phyloP scores from a whole-genome alignment of 192 early-diverging fungal species.

The Coemansia umbellata region DNA sequence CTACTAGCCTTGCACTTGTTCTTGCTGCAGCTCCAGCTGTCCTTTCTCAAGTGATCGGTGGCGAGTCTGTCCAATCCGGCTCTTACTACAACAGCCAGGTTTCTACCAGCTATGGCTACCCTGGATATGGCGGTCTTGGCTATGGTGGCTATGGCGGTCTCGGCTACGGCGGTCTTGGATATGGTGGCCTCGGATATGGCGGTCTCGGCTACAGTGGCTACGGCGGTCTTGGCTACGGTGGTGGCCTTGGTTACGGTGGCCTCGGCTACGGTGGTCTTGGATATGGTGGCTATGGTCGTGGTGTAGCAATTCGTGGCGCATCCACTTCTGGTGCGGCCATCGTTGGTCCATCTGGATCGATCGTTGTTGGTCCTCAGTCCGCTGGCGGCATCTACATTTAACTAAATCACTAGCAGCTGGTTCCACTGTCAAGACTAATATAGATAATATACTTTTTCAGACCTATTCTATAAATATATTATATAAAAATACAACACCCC shows the following conservation, averaged over 20 bases:
- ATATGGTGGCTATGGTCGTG: conserved; percentile 11
- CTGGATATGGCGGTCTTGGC: conserved; percentile 12
- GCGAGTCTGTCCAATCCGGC: conserved; percentile 37
- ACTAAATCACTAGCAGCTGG: not conserved
- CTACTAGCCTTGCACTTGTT: conserved; percentile 14
- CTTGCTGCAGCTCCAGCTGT: conserved; percentile 13
- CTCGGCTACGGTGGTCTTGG: conserved; percentile 11
- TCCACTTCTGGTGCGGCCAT: conserved; percentile 41
- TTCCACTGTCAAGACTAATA: not conserved
- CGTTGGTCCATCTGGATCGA: conserved; percentile 46
- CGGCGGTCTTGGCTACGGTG: conserved; percentile 2
- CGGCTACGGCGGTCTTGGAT: conserved; percentile 11
- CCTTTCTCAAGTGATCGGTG: conserved; percentile 18
- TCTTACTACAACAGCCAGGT: conserved; percentile 48
- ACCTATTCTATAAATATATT: too few species aligned
- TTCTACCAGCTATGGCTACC: conserved; percentile 9
- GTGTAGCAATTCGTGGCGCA: conserved; percentile 26
- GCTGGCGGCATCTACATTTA: conserved; percentile 45
- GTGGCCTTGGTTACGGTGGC: conserved; percentile 11
- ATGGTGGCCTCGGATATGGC: conserved; percentile 8
- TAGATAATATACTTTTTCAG: not conserved
- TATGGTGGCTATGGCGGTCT: conserved; percentile 5
- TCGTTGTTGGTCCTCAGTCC: conserved; percentile 49
- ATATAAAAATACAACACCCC: too few species aligned
- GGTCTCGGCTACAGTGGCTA: conserved; percentile 11